Percentiles rank a stretch among this genome's conserved stretches.
Evolutionary conservation across 257 asterid species (phyloP).

Genomic region (Catharanthus roseus): DNA sequence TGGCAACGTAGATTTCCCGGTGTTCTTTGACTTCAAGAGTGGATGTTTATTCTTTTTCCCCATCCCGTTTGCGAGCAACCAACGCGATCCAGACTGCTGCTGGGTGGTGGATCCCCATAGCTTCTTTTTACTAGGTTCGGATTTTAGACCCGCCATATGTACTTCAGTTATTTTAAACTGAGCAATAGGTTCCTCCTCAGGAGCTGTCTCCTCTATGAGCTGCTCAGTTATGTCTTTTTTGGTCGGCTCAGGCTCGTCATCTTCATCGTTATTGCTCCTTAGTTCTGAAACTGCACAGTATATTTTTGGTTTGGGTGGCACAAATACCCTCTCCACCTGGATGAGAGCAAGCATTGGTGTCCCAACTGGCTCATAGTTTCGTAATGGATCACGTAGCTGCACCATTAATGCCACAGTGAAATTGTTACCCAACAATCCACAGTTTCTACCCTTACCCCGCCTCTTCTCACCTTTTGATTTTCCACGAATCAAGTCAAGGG

Average conservation of each 20-base stretch:
- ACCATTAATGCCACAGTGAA: conserved; percentile 95
- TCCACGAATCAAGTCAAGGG: conserved; percentile 55
- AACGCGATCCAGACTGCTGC: conserved; percentile 87
- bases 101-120: conserved; percentile 75
- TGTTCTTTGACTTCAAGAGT: conserved; percentile 57
- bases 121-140: conserved; percentile 68
- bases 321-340: conserved; percentile 88
- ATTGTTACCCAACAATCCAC: conserved; percentile 83
- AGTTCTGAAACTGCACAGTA: conserved; percentile 48
- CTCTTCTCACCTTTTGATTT: conserved; percentile 73
- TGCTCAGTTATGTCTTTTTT: conserved; percentile 30
- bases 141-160: conserved; percentile 73
- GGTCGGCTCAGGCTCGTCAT: conserved; percentile 25
- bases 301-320: conserved; percentile 85
- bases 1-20: conserved; percentile 32
- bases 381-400: conserved; percentile 87
- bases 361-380: conserved; percentile 89
- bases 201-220: conserved; percentile 35
- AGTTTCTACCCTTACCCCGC: conserved; percentile 58
- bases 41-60: conserved; percentile 95
- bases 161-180: conserved; percentile 79
- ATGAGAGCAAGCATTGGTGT: conserved; percentile 93
- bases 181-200: conserved; percentile 50
- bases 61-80: conserved; percentile 98
- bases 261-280: conserved; percentile 35